Evolutionary conservation across 495 filamentous ascomycete genomes (phyloP).

Genomic region (Aspergillus bridgeri): DNA sequence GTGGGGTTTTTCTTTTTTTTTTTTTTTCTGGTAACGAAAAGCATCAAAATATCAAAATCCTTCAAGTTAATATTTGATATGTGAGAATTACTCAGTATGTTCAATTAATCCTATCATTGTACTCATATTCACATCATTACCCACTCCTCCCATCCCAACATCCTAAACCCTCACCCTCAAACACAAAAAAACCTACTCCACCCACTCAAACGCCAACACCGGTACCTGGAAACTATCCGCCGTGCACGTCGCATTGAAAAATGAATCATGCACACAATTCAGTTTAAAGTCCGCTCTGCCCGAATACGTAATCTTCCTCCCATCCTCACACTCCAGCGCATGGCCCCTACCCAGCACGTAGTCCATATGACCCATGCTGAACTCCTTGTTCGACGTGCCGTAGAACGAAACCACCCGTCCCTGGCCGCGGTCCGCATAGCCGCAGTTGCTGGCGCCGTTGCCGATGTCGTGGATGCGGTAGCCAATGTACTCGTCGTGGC

Average conservation of each 20-base stretch:
- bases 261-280: slow-evolving; percentile 27
- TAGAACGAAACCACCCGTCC: slow-evolving; percentile 36
- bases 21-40: no score
- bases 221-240: slow-evolving; percentile 30
- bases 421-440: slow-evolving; percentile 29
- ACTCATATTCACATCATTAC: not conserved
- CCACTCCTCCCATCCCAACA: not conserved
- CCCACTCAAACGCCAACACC: slow-evolving; percentile 31
- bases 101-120: no score
- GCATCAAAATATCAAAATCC: no score
- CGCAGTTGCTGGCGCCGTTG: slow-evolving; percentile 32
- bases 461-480: slow-evolving; percentile 37
- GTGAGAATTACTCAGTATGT: no score
- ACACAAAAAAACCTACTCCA: not conserved
- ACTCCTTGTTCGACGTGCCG: slow-evolving; percentile 24
- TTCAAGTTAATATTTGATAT: no score
- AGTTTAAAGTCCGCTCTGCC: slow-evolving; percentile 29
- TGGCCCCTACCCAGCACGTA: slow-evolving; percentile 34
- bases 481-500: slow-evolving; percentile 35
- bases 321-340: slow-evolving; percentile 32
- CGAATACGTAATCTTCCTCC: slow-evolving; percentile 33
- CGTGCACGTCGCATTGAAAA: slow-evolving; percentile 34
- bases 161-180: not conserved
- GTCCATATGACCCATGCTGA: slow-evolving; percentile 26
- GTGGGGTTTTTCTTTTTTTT: not conserved